These are phyloP conservation scores for Aureobasidium sp. DNA, from an alignment of 2,329 filamentous ascomycete genomes.

Conservation along the genomic window DNA sequence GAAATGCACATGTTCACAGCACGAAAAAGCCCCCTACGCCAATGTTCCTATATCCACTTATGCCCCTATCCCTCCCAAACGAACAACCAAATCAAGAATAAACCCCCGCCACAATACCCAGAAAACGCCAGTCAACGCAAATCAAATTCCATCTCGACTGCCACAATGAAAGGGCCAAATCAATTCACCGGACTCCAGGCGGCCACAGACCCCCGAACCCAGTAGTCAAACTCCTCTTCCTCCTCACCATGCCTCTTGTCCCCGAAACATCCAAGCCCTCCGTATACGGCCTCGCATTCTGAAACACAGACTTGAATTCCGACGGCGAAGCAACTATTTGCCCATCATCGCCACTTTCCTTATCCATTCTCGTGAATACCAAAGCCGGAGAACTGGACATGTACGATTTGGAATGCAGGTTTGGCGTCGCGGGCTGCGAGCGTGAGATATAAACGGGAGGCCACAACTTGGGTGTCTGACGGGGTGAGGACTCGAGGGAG, in stretches of 20 bases:
- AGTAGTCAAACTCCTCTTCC: constrained; percentile 26
- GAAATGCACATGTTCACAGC: no score
- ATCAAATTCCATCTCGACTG: no score
- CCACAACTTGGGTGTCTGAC: constrained; percentile 21
- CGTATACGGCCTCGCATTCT: constrained; percentile 20
- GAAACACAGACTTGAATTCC: constrained; percentile 38
- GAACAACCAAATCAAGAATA: no score
- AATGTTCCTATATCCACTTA: no score
- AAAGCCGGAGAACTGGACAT: constrained; percentile 5
- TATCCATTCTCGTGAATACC: constrained; percentile 12
- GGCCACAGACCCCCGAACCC: constrained; percentile 24
- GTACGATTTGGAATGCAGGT: constrained; percentile 18
- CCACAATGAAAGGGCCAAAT: no score
- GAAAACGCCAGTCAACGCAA: no score
- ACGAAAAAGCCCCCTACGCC: no score
- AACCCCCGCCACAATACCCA: no score
- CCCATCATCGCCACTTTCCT: not conserved
- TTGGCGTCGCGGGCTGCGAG: constrained; percentile 27
- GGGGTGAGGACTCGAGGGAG: constrained; percentile 24
- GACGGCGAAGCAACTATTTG: constrained; percentile 32
- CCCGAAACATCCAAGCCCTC: constrained; percentile 21
- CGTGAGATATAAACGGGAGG: constrained; percentile 25
- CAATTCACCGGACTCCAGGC: no score
- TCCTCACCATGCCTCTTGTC: constrained; percentile 23
- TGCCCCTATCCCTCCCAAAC: no score